Base-by-base conservation (phyloP, 1,284 basidiomycete species). In the Rhizoctonia solani region DNA sequence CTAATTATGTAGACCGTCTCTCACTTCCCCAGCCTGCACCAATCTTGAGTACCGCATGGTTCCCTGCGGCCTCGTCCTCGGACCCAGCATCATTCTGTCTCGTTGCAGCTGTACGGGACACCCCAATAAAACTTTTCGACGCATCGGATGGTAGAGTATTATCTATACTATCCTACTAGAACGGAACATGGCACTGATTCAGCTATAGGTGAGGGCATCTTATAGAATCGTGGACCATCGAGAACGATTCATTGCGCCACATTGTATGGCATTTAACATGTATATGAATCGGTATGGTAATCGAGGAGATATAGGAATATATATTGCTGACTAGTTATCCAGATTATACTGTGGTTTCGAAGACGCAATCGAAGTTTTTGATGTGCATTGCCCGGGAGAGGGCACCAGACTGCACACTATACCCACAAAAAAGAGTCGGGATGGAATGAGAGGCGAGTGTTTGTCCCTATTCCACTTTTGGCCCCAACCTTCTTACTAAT, bases 301-400 rank as follows among this genome's bases (percentile, higher is more conserved):
- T 50, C 23, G 21, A 1, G 16, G 42, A 49, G 4, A 27, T 5
- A 25, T 27, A 9, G 14, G 30, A 23, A 8, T 49, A 27, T 14
- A 11, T 14, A 5, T 9, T 14, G 27, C 44, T 54, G 46, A 72
- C 27, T 25, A 52, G 44, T 29, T 52, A 27, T 1, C 1, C 69
- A 95, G 93, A 70, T 76, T 96, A 3, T 96, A 95, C 75, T 95
- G 93, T 74, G 93, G 94, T 0, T 93, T 90, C 68, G 90, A 95
- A 76, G 86, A 89, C 70, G 89, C 93, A 0, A 90, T 97, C 65
- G 94, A 97, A 76, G 83, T 95, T 4, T 93, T 96, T 73, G 90
- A 95, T 73, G 77, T 96, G 9, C 79, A 82, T 19, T 77, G 78
- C 29, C 91, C 92, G 0, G 90, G 91, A 2, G 82, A 85, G 74